Evolutionary conservation across 352 stramenopile species (phyloP).

Genomic region (Globisporangium yorkense): DNA sequence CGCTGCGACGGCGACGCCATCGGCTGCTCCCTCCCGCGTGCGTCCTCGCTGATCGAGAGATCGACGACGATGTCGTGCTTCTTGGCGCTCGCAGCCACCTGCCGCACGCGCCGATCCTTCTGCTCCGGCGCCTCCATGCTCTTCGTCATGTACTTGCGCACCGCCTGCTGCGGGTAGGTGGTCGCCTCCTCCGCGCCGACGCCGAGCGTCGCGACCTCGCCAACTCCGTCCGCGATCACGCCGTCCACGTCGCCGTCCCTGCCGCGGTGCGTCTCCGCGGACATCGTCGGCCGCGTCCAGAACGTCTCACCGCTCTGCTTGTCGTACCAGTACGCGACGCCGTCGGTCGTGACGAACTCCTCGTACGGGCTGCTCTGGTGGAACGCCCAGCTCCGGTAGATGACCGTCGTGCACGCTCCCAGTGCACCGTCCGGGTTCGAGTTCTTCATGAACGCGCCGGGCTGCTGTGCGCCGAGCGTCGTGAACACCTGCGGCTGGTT

Average conservation of each 20-base stretch:
- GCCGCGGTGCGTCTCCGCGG: constrained; percentile 65
- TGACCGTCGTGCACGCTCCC: constrained; percentile 73
- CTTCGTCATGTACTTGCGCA: constrained; percentile 85
- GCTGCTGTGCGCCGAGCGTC: constrained; percentile 82
- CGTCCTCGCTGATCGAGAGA: constrained; percentile 8
- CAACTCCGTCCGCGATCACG: constrained; percentile 62
- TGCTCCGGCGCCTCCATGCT: constrained; percentile 73
- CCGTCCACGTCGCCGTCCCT: constrained; percentile 80
- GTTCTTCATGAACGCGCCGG: constrained; percentile 90
- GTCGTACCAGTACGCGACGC: constrained; percentile 90
- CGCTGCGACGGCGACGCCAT: background rate
- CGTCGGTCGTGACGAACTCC: constrained; percentile 89
- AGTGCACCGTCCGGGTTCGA: constrained; percentile 67
- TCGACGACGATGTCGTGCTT: constrained; percentile 55
- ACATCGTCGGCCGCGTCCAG: constrained; percentile 85
- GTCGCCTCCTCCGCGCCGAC: constrained; percentile 50
- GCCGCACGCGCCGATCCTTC: constrained; percentile 45
- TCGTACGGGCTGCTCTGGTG: constrained; percentile 81
- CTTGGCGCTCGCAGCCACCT: constrained; percentile 48
- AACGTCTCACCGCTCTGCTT: constrained; percentile 82
- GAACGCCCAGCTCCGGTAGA: constrained; percentile 92
- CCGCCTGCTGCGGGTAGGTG: constrained; percentile 54
- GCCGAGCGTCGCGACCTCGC: constrained; percentile 68
- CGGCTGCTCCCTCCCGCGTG: background rate
- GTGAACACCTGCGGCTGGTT: constrained; percentile 92